Evolutionary conservation across 1,284 basidiomycete genomes (phyloP).

Genomic region (Pseudozyma thailandica): DNA sequence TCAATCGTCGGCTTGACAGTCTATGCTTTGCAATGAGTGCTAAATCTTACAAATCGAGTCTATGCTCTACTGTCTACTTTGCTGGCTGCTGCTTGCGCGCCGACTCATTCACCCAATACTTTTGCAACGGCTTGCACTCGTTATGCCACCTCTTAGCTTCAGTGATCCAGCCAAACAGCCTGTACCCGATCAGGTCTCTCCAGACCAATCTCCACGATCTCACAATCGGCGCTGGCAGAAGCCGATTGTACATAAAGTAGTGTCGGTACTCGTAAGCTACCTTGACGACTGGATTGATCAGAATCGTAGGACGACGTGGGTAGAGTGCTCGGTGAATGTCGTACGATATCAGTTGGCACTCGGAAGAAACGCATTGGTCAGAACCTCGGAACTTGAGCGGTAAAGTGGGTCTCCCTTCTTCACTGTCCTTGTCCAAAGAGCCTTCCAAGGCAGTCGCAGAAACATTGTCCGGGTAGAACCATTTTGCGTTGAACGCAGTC

Average conservation of each 20-base stretch:
- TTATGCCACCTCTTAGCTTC: slow-evolving; percentile 39
- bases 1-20: too few relatives aligned
- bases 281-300: slow-evolving; percentile 70
- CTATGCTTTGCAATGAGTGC: too few relatives aligned
- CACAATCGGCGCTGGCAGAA: too few relatives aligned
- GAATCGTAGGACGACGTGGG: slow-evolving; percentile 69
- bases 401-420: slow-evolving; percentile 63
- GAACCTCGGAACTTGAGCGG: slow-evolving; percentile 72
- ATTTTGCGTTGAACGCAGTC: slow-evolving; percentile 71
- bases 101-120: slow-evolving; percentile 9
- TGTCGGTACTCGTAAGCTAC: slow-evolving; percentile 51
- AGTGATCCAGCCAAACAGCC: slow-evolving; percentile 49
- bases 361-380: slow-evolving; percentile 71
- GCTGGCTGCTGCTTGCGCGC: too few relatives aligned
- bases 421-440: slow-evolving; percentile 3
- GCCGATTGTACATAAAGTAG: too few relatives aligned
- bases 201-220: too few relatives aligned
- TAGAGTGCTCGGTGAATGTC: slow-evolving; percentile 72
- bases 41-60: too few relatives aligned
- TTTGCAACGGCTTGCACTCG: slow-evolving; percentile 19
- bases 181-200: slow-evolving; percentile 25
- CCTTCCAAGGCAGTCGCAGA: not conserved
- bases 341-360: slow-evolving; percentile 73
- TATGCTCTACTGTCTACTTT: too few relatives aligned
- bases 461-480: slow-evolving; percentile 61